A percentile compares a stretch with the other conserved stretches of the same genome.
Conservation (phyloP, 768 basidiomycete genomes). For the Peribolospora baueri region DNA sequence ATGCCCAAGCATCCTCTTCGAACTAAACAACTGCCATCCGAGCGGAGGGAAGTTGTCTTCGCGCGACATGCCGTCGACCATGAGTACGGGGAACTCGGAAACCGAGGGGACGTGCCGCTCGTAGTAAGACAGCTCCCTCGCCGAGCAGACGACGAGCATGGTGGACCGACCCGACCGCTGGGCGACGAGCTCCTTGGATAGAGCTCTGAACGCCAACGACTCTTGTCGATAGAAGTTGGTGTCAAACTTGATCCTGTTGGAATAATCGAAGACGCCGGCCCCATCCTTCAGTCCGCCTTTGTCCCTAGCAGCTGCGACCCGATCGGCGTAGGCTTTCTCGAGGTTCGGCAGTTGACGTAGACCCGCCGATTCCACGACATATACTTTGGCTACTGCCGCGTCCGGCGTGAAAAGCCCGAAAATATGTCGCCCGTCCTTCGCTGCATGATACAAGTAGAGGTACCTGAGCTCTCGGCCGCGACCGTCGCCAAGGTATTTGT, state of each 20-base stretch:
- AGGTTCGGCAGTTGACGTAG: conserved; percentile 60
- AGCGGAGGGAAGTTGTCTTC: conserved; percentile 47
- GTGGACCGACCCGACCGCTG: conserved; percentile 30
- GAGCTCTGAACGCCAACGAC: conserved; percentile 50
- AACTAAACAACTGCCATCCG: conserved; percentile 67
- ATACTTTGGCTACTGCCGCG: conserved; percentile 39
- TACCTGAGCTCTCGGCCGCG: conserved; percentile 46
- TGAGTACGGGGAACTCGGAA: conserved; percentile 59
- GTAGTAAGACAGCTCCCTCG: conserved; percentile 61
- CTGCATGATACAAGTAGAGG: conserved; percentile 65
- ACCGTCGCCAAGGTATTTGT: conserved; percentile 37
- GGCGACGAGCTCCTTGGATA: conserved; percentile 64
- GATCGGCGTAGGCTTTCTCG: conserved; percentile 43
- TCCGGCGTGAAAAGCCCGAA: conserved; percentile 64
- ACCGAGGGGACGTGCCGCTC: conserved; percentile 46
- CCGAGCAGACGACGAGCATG: conserved; percentile 60
- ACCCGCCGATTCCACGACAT: conserved; percentile 74
- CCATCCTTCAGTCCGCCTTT: conserved; percentile 23
- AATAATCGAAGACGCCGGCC: conserved; percentile 33
- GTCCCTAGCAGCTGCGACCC: conserved; percentile 9
- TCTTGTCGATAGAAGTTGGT: conserved; percentile 59
- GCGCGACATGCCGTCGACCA: conserved; percentile 39
- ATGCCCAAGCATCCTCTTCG: conserved; percentile 56
- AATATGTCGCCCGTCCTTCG: conserved; percentile 53
- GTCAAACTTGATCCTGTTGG: conserved; percentile 22